A percentile compares a stretch with the other conserved stretches of the same genome.
These are phyloP conservation scores for Colletotrichum sublineola DNA, from an alignment of 2,329 filamentous ascomycete species.

Conservation along the genomic window DNA sequence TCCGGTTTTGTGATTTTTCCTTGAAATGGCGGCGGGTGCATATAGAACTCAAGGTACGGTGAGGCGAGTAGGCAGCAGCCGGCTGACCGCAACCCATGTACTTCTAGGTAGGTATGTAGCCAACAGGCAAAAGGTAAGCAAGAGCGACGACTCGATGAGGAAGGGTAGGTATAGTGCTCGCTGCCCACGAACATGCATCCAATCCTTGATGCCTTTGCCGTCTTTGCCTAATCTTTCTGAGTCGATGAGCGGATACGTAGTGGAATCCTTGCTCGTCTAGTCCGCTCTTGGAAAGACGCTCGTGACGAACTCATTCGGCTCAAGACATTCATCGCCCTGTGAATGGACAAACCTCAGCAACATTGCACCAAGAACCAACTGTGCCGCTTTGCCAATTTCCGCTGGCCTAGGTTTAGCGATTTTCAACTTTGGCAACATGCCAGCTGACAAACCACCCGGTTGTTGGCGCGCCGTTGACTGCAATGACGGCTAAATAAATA, in stretches of 20 bases:
- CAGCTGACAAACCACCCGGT: background rate
- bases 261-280: background rate
- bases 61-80: background rate
- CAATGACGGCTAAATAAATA: conserved; percentile 14
- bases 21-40: background rate
- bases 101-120: background rate
- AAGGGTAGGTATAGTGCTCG: background rate
- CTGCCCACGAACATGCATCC: background rate
- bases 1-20: background rate
- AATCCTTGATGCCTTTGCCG: background rate
- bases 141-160: background rate
- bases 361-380: conserved; percentile 21
- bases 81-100: background rate
- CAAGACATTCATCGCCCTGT: conserved; percentile 5
- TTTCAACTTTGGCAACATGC: conserved; percentile 4
- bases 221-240: conserved; percentile 8
- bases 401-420: background rate
- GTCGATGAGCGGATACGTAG: background rate
- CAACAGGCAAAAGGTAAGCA: background rate
- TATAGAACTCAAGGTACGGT: background rate
- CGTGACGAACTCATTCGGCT: conserved; percentile 6
- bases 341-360: conserved; percentile 18
- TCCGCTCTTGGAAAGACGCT: conserved; percentile 4
- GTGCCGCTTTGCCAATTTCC: conserved; percentile 37
- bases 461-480: conserved; percentile 12